Evolutionary conservation across 2,329 filamentous ascomycete species (phyloP), one percentile per base, ranked within the genome.

Genomic region (Diatrype stigma): DNA sequence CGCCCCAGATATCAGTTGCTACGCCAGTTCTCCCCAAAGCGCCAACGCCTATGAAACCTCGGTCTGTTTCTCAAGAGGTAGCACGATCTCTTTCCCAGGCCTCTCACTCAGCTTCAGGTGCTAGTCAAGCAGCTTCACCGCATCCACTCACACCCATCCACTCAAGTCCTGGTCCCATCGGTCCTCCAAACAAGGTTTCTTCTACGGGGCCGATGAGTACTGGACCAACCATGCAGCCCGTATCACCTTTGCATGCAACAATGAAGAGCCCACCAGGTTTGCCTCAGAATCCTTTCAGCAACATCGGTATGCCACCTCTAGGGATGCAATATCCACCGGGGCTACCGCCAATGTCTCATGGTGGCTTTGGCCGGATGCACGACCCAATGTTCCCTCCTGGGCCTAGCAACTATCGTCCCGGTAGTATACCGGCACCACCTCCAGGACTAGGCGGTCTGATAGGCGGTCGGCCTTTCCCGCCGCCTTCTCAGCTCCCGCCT

Each of bases 11-110:
- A 47, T 75, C 86, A 26, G 78, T 90, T 54, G 87, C 89, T 10
- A 94, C 89, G 32, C 93, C 94, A 7, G 86, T 84, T 23, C 72
- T 96, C 45, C 85, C 91, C 12, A 96, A 96, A 67, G 85, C 86
- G 19, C 85, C 90, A 5, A 92, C 89, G 12, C 89, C 91, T 8
- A 86, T 84, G 57, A 87, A 88, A 55, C 80, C 85, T 35, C 85
- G 90, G 50, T 89, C 92, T 54, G 73, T 82, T 45, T 94, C 90
- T 8, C 90, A 95, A 56, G 90, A 94, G 66, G 86, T 85, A 23
- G 84, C 84, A 10, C 82, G 85, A 64, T 76, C 81, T 7, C 81
- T 84, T 47, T 88, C 90, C 3, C 84, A 87, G 55, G 81, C 84
- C 2, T 85, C 89, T 1, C 82, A 87, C 64, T 79, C 86, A 55